Conservation (phyloP, 345 rosid species). For the Salix exigua region DNA sequence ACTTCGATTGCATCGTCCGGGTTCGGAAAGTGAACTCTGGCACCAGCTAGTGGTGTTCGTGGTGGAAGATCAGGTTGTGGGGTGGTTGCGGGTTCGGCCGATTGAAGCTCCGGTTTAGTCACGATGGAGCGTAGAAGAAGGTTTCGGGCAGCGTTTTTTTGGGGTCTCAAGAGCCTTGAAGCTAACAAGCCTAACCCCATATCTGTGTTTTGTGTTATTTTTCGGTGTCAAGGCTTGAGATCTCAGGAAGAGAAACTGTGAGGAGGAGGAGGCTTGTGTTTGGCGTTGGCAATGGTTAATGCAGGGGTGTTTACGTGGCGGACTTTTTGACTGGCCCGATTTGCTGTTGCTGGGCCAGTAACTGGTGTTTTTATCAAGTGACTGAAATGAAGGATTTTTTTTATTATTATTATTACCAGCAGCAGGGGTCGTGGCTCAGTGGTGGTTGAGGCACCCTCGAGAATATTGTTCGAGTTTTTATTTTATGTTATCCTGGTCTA, state of each 20-base stretch:
- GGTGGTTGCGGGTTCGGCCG: conserved; percentile 60
- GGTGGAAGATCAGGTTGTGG: conserved; percentile 45
- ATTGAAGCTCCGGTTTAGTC: conserved; percentile 71
- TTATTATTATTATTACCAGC: too few relatives aligned
- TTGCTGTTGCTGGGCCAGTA: neutral
- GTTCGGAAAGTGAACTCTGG: conserved; percentile 67
- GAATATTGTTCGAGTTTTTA: too few relatives aligned
- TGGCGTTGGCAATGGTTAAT: neutral
- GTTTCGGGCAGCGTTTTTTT: conserved; percentile 11
- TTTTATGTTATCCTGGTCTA: too few relatives aligned
- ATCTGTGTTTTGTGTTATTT: neutral
- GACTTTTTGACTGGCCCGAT: conserved; percentile 4
- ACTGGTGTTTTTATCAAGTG: too few relatives aligned
- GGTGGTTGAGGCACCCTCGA: too few relatives aligned
- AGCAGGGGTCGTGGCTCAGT: too few relatives aligned
- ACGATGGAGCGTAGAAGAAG: conserved; percentile 57
- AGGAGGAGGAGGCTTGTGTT: neutral
- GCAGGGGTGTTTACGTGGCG: neutral
- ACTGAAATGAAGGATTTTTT: too few relatives aligned
- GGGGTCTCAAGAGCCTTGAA: conserved; percentile 53
- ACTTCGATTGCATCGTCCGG: conserved; percentile 99
- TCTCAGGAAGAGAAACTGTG: neutral
- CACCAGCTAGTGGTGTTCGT: conserved; percentile 74
- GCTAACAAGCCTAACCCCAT: conserved; percentile 84
- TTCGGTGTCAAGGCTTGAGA: neutral